phyloP scores from a whole-genome alignment of 352 stramenopile genomes.

The Phytophthora idaei region DNA sequence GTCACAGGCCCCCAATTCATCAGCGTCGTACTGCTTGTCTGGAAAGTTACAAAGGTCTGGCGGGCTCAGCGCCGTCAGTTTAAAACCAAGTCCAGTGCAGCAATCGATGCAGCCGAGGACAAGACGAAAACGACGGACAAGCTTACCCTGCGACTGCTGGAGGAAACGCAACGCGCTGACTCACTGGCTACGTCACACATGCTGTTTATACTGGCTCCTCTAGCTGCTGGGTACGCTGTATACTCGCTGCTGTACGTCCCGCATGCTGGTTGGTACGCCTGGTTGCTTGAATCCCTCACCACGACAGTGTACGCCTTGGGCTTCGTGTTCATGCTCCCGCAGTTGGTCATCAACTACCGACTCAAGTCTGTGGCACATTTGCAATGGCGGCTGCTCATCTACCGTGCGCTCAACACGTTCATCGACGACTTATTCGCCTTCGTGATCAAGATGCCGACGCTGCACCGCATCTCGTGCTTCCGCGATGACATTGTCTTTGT shows the following conservation, averaged over 20 bases:
- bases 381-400: constrained; percentile 95
- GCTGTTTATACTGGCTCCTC: constrained; percentile 71
- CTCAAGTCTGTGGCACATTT: constrained; percentile 92
- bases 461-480: constrained; percentile 90
- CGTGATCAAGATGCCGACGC: constrained; percentile 92
- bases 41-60: constrained; percentile 87
- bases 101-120: constrained; percentile 30
- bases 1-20: constrained; percentile 84
- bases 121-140: constrained; percentile 42
- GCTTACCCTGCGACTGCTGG: constrained; percentile 29
- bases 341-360: constrained; percentile 95
- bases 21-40: constrained; percentile 82
- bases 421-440: constrained; percentile 94
- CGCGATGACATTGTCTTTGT: constrained; percentile 93
- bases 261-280: constrained; percentile 85
- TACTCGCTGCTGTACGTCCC: constrained; percentile 88
- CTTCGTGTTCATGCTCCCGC: constrained; percentile 92
- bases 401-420: constrained; percentile 94
- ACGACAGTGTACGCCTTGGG: constrained; percentile 91
- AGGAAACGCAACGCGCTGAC: constrained; percentile 73
- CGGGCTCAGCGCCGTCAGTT: constrained; percentile 36
- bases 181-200: constrained; percentile 86
- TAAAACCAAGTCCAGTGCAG: background rate
- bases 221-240: constrained; percentile 76
- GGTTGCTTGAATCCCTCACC: constrained; percentile 86